Conservation (phyloP, 345 rosid species). For the Durio zibethinus region DNA sequence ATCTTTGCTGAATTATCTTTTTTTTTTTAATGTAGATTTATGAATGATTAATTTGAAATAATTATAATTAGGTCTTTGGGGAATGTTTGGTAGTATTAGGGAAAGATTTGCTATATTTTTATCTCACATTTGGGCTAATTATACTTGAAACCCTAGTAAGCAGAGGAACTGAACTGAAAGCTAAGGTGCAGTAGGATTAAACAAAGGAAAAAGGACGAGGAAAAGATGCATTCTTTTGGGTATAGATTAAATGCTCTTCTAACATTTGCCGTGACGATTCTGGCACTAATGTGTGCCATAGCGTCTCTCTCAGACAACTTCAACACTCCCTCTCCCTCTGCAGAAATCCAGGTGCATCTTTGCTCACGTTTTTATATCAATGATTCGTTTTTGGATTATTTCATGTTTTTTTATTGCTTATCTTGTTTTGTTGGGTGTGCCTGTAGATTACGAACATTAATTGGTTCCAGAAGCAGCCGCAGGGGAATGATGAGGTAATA, state of each 20-base stretch:
- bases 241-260: conserved; percentile 89
- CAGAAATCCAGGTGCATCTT: conserved; percentile 69
- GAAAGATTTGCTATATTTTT: not conserved
- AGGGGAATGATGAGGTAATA: conserved; percentile 91
- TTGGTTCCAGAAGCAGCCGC: conserved; percentile 81
- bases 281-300: conserved; percentile 82
- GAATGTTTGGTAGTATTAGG: not conserved
- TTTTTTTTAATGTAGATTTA: not conserved
- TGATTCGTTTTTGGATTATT: conserved; percentile 12
- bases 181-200: not conserved
- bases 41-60: not conserved
- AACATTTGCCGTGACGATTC: conserved; percentile 74
- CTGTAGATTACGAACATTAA: conserved; percentile 79
- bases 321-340: conserved; percentile 73
- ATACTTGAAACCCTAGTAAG: not conserved
- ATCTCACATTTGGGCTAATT: conserved; percentile 6
- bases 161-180: not conserved
- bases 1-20: not conserved
- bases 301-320: conserved; percentile 84
- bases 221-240: conserved; percentile 78
- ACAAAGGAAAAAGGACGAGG: not conserved
- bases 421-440: conserved; percentile 28
- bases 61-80: not conserved
- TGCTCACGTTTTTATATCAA: not conserved
- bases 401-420: conserved; percentile 21